Evolutionary conservation across 2,329 filamentous ascomycete genomes (phyloP).

Genomic region (Penicillium sp.): DNA sequence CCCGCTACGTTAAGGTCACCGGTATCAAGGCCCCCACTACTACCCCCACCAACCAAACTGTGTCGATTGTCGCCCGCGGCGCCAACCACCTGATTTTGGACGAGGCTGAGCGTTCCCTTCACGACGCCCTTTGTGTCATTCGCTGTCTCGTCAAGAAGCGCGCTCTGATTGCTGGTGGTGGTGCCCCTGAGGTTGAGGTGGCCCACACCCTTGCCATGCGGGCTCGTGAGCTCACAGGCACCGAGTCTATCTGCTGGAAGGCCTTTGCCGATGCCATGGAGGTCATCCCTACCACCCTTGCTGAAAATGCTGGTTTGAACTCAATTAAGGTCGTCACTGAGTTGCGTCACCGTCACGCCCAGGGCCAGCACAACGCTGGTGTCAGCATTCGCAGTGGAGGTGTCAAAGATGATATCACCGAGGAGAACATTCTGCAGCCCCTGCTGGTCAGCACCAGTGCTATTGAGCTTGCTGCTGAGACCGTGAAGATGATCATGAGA

Average conservation of each 20-base stretch:
- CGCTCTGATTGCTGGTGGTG: conserved; percentile 95
- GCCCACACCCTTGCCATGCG: conserved; percentile 81
- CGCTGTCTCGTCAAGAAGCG: conserved; percentile 99
- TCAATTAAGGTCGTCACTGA: conserved; percentile 99
- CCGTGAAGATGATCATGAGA: conserved; percentile 88
- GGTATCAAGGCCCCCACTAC: conserved; percentile 75
- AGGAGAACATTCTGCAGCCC: conserved; percentile 95
- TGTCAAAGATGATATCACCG: conserved; percentile 93
- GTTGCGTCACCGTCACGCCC: conserved; percentile 87
- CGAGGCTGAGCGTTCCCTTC: conserved; percentile 92
- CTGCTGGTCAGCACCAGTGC: conserved; percentile 95
- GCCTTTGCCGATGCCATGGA: conserved; percentile 97
- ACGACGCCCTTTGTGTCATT: conserved; percentile 97
- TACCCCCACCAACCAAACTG: conserved; percentile 67
- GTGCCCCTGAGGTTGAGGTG: conserved; percentile 95
- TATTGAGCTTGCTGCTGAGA: conserved; percentile 95
- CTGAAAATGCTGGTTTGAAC: conserved; percentile 96
- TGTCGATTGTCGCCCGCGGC: conserved; percentile 91
- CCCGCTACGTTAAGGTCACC: conserved; percentile 91
- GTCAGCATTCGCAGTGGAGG: conserved; percentile 98
- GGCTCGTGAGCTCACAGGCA: conserved; percentile 80
- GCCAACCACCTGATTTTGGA: conserved; percentile 94
- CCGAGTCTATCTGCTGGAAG: conserved; percentile 98
- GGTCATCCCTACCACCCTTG: conserved; percentile 92
- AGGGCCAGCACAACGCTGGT: conserved; percentile 92